phyloP scores from a whole-genome alignment of 1,284 basidiomycete genomes.

The Apiotrichum sp. region DNA sequence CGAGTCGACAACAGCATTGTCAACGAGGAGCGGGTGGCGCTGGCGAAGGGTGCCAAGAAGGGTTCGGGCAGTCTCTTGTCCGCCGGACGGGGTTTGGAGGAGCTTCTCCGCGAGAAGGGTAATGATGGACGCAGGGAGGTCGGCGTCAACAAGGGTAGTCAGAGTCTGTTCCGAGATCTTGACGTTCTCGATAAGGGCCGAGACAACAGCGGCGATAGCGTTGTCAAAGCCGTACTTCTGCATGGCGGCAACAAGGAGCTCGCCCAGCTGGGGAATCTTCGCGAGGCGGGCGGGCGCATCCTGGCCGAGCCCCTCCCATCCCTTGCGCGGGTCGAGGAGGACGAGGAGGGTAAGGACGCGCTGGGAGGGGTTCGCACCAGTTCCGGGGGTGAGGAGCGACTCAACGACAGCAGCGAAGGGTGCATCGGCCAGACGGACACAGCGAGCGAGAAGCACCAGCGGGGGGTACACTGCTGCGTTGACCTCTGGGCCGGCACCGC shows the following conservation, averaged over 20 bases:
- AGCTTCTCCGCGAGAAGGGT: constrained; percentile 25
- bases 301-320: constrained; percentile 31
- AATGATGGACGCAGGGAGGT: constrained; percentile 25
- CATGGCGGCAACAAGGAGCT: constrained; percentile 33
- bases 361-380: constrained; percentile 41
- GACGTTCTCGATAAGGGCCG: constrained; percentile 20
- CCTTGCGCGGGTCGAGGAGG: constrained; percentile 37
- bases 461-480: constrained; percentile 45
- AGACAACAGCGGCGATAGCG: constrained; percentile 26
- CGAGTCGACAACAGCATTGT: constrained; percentile 24
- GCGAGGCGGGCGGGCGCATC: constrained; percentile 22
- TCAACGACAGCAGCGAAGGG: constrained; percentile 37
- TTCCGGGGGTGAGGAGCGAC: constrained; percentile 31
- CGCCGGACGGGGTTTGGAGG: constrained; percentile 17
- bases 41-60: constrained; percentile 36
- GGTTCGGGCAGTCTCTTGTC: constrained; percentile 19
- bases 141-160: constrained; percentile 24
- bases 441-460: constrained; percentile 41
- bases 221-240: constrained; percentile 40
- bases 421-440: constrained; percentile 36
- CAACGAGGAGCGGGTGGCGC: constrained; percentile 38
- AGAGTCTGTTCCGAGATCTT: constrained; percentile 19
- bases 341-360: constrained; percentile 42
- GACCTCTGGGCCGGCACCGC: constrained; percentile 35
- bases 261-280: constrained; percentile 29